Evolutionary conservation across 2,329 filamentous ascomycete species (phyloP).

Genomic region (Cladosporium oxysporum): DNA sequence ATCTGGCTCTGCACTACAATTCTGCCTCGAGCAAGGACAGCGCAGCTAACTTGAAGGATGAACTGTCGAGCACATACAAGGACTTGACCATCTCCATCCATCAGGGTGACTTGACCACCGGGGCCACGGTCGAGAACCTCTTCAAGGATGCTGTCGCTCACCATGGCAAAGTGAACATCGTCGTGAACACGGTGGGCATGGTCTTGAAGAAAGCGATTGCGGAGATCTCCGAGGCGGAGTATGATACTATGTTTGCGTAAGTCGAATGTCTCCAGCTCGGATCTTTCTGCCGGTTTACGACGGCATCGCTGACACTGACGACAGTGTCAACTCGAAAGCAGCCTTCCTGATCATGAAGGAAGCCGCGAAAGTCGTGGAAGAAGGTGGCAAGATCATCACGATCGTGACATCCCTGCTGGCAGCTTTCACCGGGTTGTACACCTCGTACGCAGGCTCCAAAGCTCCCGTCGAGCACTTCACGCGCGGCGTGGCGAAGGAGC

Average conservation of each 20-base stretch:
- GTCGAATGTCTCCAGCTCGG: slow-evolving; percentile 24
- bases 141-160: slow-evolving; percentile 43
- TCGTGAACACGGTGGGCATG: slow-evolving; percentile 53
- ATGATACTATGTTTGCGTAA: slow-evolving; percentile 50
- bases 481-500: slow-evolving; percentile 21
- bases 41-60: slow-evolving; percentile 40
- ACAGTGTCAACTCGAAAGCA: slow-evolving; percentile 23
- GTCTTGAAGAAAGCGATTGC: slow-evolving; percentile 51
- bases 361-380: slow-evolving; percentile 20
- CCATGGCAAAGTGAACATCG: slow-evolving; percentile 50
- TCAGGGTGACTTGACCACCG: slow-evolving; percentile 48
- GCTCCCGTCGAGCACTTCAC: slow-evolving; percentile 26
- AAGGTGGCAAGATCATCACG: slow-evolving; percentile 24
- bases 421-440: slow-evolving; percentile 22
- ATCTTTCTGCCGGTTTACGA: not conserved
- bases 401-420: slow-evolving; percentile 22
- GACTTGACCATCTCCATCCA: slow-evolving; percentile 43
- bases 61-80: slow-evolving; percentile 40
- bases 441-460: slow-evolving; percentile 22
- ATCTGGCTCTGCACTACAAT: slow-evolving; percentile 47
- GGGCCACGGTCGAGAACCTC: slow-evolving; percentile 43
- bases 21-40: slow-evolving; percentile 43
- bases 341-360: slow-evolving; percentile 24
- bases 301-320: slow-evolving; percentile 1
- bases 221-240: slow-evolving; percentile 48